Percentiles rank a stretch among this genome's conserved stretches.
These are phyloP conservation scores for Fennellomyces sp. DNA, from an alignment of 371 early-diverging fungal species.

Conservation along the genomic window DNA sequence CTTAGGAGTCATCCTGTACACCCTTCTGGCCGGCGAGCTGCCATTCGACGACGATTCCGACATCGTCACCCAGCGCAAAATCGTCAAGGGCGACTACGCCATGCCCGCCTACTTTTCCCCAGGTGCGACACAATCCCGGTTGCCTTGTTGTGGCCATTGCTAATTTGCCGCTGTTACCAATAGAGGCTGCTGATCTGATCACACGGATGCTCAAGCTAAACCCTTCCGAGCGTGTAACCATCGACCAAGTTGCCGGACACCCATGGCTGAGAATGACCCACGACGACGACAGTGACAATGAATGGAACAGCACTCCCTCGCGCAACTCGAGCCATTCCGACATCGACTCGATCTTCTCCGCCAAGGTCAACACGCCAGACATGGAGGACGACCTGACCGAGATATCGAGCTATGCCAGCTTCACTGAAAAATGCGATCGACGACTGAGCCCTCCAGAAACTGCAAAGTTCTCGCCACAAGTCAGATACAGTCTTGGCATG, in stretches of 20 bases:
- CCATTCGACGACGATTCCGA: constrained; percentile 89
- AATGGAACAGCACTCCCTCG: constrained; percentile 28
- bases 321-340: constrained; percentile 30
- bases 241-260: constrained; percentile 70
- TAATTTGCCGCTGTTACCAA: not conserved
- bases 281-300: constrained; percentile 23
- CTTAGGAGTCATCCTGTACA: constrained; percentile 82
- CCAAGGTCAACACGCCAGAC: not conserved
- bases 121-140: too few relatives aligned
- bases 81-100: constrained; percentile 72
- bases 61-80: constrained; percentile 69
- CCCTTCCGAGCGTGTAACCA: constrained; percentile 65
- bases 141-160: not conserved
- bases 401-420: constrained; percentile 12
- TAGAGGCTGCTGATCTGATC: constrained; percentile 54
- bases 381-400: constrained; percentile 21
- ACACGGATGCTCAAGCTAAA: constrained; percentile 64
- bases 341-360: constrained; percentile 29
- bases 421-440: not conserved
- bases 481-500: constrained; percentile 24
- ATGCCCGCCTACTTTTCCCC: constrained; percentile 67
- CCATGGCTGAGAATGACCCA: constrained; percentile 58
- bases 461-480: constrained; percentile 21
- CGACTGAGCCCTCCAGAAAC: not conserved
- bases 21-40: constrained; percentile 77